Evolutionary conservation across 179 eudicot species (phyloP), one percentile per base, ranked within the genome.

Genomic region (Silene noctiflora): DNA sequence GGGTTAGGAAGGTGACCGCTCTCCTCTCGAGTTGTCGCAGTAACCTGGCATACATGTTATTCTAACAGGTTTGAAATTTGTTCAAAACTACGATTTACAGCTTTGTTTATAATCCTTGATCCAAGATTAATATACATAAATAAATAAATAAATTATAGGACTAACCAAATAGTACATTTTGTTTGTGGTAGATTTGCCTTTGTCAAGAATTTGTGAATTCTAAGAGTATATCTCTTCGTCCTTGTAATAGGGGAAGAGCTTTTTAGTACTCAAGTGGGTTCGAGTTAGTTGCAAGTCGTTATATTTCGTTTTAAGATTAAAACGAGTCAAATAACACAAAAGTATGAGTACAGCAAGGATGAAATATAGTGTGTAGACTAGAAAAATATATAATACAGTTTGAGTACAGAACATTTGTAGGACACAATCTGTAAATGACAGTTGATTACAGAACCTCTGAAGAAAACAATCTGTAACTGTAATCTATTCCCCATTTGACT

Each of bases 381-480:
- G 33, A 29, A 9, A 35, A 35, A 35, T 42, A 8, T 44, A 44
- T 44, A 44, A 44, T 44, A 55, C 59, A 55, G 59, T 17, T 17
- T 56, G 59, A 13, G 59, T 53, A 53, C 59, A 53, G 59, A 56
- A 56, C 9, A 8, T 21, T 16, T 10, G 55, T 4, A 71, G 9
- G 67, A 58, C 39, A 61, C 31, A 71, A 3, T 58, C 21, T 20
- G 46, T 0, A 12, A 7, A n/a, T 46, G 33, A 24, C 13, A 59
- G 29, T n/a, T 22, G 25, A 44, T 46, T 29, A 71, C 60, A 56
- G 51, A 33, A 24, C 68, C 46, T 21, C 67, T 75, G 39, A 70
- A 4, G 19, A 33, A 65, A 25, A 70, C 59, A 17, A 53, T 76
- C 63, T 56, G 61, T 63, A 67, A 69, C 61, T 48, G 78, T 70